Conservation (phyloP, 208 protist genomes). For the Leishmania tropica region DNA sequence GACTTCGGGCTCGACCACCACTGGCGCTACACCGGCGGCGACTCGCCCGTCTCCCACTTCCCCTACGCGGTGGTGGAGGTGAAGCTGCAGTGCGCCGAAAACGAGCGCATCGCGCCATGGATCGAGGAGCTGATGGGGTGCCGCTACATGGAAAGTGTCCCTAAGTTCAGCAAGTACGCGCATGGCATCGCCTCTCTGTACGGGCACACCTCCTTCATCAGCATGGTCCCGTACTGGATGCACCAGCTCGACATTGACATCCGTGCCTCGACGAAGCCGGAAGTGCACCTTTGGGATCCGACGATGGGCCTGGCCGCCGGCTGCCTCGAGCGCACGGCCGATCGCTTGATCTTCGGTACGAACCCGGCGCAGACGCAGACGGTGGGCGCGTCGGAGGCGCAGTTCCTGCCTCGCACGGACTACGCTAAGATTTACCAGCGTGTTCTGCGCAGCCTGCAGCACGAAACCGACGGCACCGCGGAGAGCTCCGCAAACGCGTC, state of each 20-base stretch:
- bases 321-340: slow-evolving; percentile 78
- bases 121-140: slow-evolving; percentile 91
- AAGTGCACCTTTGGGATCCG: slow-evolving; percentile 82
- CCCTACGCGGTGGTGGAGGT: slow-evolving; percentile 90
- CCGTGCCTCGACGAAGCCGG: slow-evolving; percentile 85
- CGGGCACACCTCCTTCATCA: slow-evolving; percentile 85
- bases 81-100: slow-evolving; percentile 89
- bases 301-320: slow-evolving; percentile 77
- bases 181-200: slow-evolving; percentile 90
- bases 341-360: slow-evolving; percentile 80
- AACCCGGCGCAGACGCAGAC: slow-evolving; percentile 79
- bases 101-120: slow-evolving; percentile 88
- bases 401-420: slow-evolving; percentile 80
- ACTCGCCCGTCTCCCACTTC: slow-evolving; percentile 72
- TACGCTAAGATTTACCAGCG: slow-evolving; percentile 78
- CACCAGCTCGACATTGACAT: slow-evolving; percentile 90
- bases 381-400: slow-evolving; percentile 80
- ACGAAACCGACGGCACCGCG: slow-evolving; percentile 2
- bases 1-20: slow-evolving; percentile 88
- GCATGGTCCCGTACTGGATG: slow-evolving; percentile 92
- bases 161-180: slow-evolving; percentile 92
- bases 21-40: slow-evolving; percentile 82
- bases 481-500: background rate
- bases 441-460: slow-evolving; percentile 41
- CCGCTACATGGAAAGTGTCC: slow-evolving; percentile 88